Evolutionary conservation across 1,139 yeast species (phyloP), one percentile per base, ranked within the genome.

Genomic region (Candida tetrigidarum): DNA sequence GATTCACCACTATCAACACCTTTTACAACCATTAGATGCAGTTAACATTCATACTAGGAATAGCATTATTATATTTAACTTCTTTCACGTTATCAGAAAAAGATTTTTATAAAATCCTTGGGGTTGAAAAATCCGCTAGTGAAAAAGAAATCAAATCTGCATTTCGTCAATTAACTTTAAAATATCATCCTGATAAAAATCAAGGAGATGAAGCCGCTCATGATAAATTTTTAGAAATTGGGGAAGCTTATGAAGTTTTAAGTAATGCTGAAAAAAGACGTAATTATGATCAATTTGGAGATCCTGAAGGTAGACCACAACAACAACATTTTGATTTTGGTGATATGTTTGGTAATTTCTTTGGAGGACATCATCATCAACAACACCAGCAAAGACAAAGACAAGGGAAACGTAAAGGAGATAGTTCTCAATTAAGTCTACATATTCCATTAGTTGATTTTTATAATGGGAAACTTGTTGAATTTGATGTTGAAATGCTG

Each of bases 291-390:
- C 9, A 22, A 10, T 22, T 22, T 22, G 25, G 25, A 10, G 9
- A 84, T 51, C 96, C 93, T 27, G 95, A 92, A 2, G 74, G 92
- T 23, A 76, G 77, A 50, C 47, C 48, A 15, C 53, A 48, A 33
- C 46, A 33, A n/a, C 85, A 88, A 37, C 43, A 45, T 16, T 43
- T 46, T 35, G 52, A 49, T 33, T 85, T 88, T 62, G 95, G 73
- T 3, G 76, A 86, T 56, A 74, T 87, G 62, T 86, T 89, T 64
- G 77, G 81, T 43, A 84, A 86, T 53, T 88, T 89, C 70, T 87
- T 87, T 60, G 89, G 89, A 10, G 69, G 67, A 26, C 68, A 62
- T 5, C 68, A 62, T 14, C 27, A n/a, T n/a, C n/a, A 22, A 11
- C 27, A 20, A 20, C 64, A 66, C 16, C 49, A 56, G 38, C 58